Evolutionary conservation across 2,329 filamentous ascomycete species (phyloP), one percentile per base, ranked within the genome.

Genomic region (Stemphylium vesicarium): DNA sequence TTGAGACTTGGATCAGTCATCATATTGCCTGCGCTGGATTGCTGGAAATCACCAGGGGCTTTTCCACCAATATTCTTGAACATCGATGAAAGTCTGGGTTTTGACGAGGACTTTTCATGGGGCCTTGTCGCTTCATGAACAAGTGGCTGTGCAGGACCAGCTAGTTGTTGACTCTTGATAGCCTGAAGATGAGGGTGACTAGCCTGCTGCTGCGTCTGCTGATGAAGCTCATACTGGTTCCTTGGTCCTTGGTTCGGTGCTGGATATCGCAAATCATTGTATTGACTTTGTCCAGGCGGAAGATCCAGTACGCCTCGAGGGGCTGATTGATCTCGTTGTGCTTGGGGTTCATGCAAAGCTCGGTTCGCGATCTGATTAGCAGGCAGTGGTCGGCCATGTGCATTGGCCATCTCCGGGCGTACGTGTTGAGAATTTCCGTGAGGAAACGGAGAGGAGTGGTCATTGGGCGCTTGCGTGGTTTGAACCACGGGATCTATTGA

Each of bases 61-160:
- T 69, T 71, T 40, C 66, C 63, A 36, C 60, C 71, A 20, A 74
- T 50, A 13, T 51, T 60, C 58, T 82, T 84, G 58, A 85, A 81
- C n/a, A 85, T 64, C n/a, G 67, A 71, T 13, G 67, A 60, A n/a
- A 74, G 37, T 26, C 65, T 70, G 16, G 68, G 66, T 20, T 64
- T 69, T 0, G 62, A 58, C 8, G 64, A 64, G 11, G 50, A 24
- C 50, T 73, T 72, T 20, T 67, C 66, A 12, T 70, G 63, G 35
- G 53, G 57, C 18, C 57, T 66, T 4, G 46, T 31, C 26, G 46
- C 33, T 12, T 78, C 73, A 8, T 63, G 51, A 7, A 11, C 45
- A 11, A 57, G 41, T 10, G 50, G 46, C 12, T 62, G 71, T 12
- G 76, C 75, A 69, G 76, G 45, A 15, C 75, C 72, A 3, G 74